Evolutionary conservation across 2,329 filamentous ascomycete species (phyloP).

Genomic region (Ophiostoma ulmi): DNA sequence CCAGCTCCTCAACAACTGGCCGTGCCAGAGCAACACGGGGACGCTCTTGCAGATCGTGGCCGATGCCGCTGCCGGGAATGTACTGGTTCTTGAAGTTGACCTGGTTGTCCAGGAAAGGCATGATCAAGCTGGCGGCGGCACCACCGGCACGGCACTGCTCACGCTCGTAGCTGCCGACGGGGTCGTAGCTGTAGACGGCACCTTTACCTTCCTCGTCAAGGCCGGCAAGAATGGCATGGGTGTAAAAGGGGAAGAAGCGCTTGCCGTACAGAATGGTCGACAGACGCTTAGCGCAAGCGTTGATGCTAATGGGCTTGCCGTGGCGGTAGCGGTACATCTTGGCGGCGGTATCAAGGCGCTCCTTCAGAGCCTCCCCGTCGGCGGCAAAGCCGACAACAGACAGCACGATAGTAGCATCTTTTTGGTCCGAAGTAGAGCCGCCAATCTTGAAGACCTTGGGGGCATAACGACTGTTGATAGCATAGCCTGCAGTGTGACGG

Average conservation of each 20-base stretch:
- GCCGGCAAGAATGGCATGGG: conserved; percentile 87
- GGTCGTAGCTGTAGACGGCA: conserved; percentile 95
- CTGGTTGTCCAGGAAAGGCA: conserved; percentile 98
- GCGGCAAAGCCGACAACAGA: conserved; percentile 95
- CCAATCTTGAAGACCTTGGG: conserved; percentile 98
- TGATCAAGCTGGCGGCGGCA: conserved; percentile 88
- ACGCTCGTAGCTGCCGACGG: conserved; percentile 93
- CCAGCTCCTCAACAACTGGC: conserved; percentile 73
- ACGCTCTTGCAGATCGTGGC: conserved; percentile 71
- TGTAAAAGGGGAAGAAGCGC: conserved; percentile 99
- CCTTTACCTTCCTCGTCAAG: conserved; percentile 92
- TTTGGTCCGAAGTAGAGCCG: conserved; percentile 78
- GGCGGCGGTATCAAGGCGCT: conserved; percentile 87
- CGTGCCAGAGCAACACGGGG: conserved; percentile 64
- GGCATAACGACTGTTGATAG: conserved; percentile 93
- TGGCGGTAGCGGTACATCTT: conserved; percentile 99
- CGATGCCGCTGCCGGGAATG: conserved; percentile 75
- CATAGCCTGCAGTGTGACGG: conserved; percentile 91
- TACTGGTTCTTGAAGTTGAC: conserved; percentile 99
- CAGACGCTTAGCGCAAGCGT: conserved; percentile 89
- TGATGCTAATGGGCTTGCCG: conserved; percentile 90
- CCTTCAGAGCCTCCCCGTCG: conserved; percentile 88
- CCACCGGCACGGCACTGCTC: conserved; percentile 94
- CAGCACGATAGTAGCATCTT: conserved; percentile 79
- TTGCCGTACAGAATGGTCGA: conserved; percentile 95